These are phyloP conservation scores for Trichoderma asperelloides DNA, from an alignment of 495 filamentous ascomycete genomes.

Conservation along the genomic window DNA sequence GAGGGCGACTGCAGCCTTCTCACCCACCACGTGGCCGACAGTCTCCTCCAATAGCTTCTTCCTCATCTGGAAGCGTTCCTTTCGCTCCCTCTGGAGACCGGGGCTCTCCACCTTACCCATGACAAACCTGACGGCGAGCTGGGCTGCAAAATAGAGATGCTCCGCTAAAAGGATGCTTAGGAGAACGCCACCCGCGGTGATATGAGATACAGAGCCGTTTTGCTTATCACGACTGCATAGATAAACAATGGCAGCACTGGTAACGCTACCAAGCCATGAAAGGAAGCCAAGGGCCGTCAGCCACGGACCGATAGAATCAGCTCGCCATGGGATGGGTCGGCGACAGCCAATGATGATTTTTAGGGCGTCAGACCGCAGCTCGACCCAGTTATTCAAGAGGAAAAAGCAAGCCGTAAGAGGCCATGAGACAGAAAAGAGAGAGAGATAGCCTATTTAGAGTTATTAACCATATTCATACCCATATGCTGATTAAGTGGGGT, in stretches of 20 bases:
- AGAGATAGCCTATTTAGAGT: slow-evolving; percentile 54
- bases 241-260: slow-evolving; percentile 75
- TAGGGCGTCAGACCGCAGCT: slow-evolving; percentile 84
- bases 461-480: slow-evolving; percentile 20
- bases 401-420: slow-evolving; percentile 83
- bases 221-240: slow-evolving; percentile 64
- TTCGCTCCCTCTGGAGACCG: slow-evolving; percentile 70
- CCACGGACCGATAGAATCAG: slow-evolving; percentile 94
- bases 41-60: slow-evolving; percentile 63
- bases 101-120: slow-evolving; percentile 77
- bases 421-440: slow-evolving; percentile 89
- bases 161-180: slow-evolving; percentile 81
- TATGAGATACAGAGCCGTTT: slow-evolving; percentile 51
- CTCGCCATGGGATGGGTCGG: slow-evolving; percentile 74
- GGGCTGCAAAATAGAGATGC: slow-evolving; percentile 69
- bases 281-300: slow-evolving; percentile 78
- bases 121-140: slow-evolving; percentile 58
- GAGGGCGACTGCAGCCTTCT: slow-evolving; percentile 22
- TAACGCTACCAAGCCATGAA: slow-evolving; percentile 84
- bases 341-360: slow-evolving; percentile 91
- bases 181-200: slow-evolving; percentile 73
- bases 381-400: slow-evolving; percentile 93
- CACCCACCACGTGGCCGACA: slow-evolving; percentile 36
- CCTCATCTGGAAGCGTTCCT: slow-evolving; percentile 63
- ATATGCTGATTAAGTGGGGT: slow-evolving; percentile 13